Evolutionary conservation across 2,329 filamentous ascomycete genomes (phyloP).

Genomic region (Sporothrix variecibatus): DNA sequence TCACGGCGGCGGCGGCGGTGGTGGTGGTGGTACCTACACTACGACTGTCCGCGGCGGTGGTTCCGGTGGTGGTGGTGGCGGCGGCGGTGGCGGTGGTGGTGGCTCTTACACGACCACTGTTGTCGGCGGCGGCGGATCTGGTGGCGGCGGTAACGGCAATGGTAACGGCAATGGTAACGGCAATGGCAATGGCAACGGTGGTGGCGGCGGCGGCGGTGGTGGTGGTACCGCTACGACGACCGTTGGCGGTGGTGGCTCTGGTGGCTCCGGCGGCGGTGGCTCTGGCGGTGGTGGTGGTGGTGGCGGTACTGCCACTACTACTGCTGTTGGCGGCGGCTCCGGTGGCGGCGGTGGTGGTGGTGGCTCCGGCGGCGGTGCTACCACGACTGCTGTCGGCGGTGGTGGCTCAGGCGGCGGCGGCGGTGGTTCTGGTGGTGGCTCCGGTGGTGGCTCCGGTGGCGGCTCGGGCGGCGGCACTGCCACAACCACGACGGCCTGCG

Average conservation of each 20-base stretch:
- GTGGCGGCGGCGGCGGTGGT: not conserved
- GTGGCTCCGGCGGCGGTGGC: not conserved
- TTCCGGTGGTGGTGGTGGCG: not conserved
- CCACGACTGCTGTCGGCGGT: not conserved
- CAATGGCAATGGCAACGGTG: not conserved
- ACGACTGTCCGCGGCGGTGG: slow-evolving; percentile 13
- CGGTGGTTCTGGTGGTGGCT: not conserved
- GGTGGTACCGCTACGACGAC: not conserved
- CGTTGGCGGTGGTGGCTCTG: not conserved
- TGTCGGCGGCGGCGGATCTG: not conserved
- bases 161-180: not conserved
- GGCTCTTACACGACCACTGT: slow-evolving; percentile 22
- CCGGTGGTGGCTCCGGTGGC: not conserved
- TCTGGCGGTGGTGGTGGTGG: not conserved
- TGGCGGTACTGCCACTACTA: not conserved
- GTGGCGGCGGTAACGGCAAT: not conserved
- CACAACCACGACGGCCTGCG: slow-evolving; percentile 22
- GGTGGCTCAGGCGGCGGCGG: not conserved
- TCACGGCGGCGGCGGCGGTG: not conserved
- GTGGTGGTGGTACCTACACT: slow-evolving; percentile 6
- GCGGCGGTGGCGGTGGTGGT: not conserved
- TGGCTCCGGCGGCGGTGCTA: not conserved
- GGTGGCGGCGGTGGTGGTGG: not conserved
- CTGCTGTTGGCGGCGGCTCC: not conserved
- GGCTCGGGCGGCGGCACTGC: not conserved